These are phyloP conservation scores for Magnolia changhungtana DNA, from an alignment of 164 flowering plant species.

Conservation along the genomic window DNA sequence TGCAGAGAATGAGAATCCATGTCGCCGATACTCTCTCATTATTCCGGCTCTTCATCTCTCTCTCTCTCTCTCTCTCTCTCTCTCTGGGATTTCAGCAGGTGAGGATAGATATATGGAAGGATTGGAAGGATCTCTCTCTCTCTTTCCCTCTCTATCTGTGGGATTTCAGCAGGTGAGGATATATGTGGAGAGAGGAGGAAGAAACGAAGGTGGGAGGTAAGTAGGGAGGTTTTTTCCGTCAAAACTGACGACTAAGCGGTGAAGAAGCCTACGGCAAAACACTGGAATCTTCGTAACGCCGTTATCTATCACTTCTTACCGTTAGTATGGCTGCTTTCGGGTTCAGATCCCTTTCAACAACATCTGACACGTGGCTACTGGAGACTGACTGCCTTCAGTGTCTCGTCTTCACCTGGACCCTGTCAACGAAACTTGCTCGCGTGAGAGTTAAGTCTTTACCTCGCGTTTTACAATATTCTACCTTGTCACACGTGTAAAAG, in stretches of 20 bases:
- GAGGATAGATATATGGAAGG: neutral
- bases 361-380: neutral
- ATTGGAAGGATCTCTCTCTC: too few relatives aligned
- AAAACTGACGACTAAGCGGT: neutral
- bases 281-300: neutral
- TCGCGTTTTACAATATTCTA: too few relatives aligned
- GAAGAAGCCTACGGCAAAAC: neutral
- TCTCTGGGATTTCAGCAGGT: neutral
- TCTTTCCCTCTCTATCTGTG: too few relatives aligned
- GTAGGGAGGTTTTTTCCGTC: neutral
- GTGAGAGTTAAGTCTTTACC: too few relatives aligned
- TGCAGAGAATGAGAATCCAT: conserved; percentile 68
- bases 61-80: conserved; percentile 6
- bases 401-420: too few relatives aligned
- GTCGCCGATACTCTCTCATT: conserved; percentile 39
- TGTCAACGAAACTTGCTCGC: too few relatives aligned
- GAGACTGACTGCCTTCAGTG: too few relatives aligned
- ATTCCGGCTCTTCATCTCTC: conserved; percentile 39
- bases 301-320: neutral
- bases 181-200: neutral
- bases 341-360: neutral
- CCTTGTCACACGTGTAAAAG: too few relatives aligned
- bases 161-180: too few relatives aligned
- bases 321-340: neutral
- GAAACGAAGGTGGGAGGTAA: neutral